Base-by-base conservation (phyloP, 495 filamentous ascomycete species). In the Podospora bellae-mahoneyi region DNA sequence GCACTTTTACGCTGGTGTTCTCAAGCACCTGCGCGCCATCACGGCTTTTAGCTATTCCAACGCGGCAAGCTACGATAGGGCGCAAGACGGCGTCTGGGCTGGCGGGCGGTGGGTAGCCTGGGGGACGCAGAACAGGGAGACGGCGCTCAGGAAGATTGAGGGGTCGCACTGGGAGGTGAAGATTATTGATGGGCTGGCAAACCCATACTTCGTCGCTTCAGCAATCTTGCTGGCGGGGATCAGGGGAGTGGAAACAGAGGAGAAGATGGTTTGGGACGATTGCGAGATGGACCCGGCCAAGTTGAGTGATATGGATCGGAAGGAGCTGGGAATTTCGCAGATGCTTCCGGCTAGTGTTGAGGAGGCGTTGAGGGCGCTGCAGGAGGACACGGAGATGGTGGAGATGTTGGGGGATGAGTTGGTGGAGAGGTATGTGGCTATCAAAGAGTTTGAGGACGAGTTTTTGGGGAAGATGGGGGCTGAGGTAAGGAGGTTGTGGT, bases 91-190 rank as follows among this genome's bases (percentile, higher is more conserved):
- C 15, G 79, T 83, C 44, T 96, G 93, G 93, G 85, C 89, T 0
- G 91, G 90, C 2, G 91, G 91, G 0, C 84, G 87, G 5, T 93
- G 88, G 85, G 83, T 92, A 0, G 77, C 85, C 0, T 93, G 91
- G 90, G 91, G 91, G 15, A 89, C 87, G 58, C 84, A 93, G 74
- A 93, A 93, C 73, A 85, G 89, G 20, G 91, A 93, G 77, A 80
- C 85, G 6, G 83, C 91, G 5, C 78, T 94, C 28, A 80, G 91
- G 20, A 86, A 85, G 66, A 83, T 91, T 60, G 82, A 80, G 62
- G 80, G 75, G 18, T 83, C 83, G 27, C 88, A 91, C 72, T 93
- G 90, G 85, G 91, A 93, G 75, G 39, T 94, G 9, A 87, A 89
- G 72, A 81, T 82, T 69, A 69, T 91, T 23, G 91, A 93, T 76